Percentiles rank a stretch among this genome's conserved stretches.
Evolutionary conservation across 2,329 filamentous ascomycete species (phyloP).

Genomic region (Ophiostoma himal-ulmi): DNA sequence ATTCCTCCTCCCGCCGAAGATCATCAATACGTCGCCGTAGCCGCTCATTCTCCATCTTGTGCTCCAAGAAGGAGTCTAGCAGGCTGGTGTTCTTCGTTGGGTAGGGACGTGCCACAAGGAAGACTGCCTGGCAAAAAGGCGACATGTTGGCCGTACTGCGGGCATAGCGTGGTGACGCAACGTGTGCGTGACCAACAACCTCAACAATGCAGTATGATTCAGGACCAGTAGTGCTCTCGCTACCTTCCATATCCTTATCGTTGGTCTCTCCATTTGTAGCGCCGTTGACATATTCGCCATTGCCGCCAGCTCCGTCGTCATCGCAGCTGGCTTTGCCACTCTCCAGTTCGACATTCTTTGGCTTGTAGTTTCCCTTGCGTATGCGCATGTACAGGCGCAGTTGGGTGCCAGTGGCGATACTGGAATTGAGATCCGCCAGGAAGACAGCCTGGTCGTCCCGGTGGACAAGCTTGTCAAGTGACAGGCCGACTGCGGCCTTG

Average conservation of each 20-base stretch:
- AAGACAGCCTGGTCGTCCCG: slow-evolving; percentile 77
- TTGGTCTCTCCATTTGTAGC: slow-evolving; percentile 30
- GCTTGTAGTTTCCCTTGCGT: slow-evolving; percentile 33
- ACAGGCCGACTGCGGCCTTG: slow-evolving; percentile 64
- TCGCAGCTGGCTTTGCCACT: not conserved
- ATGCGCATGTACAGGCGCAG: slow-evolving; percentile 74
- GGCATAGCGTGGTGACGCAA: slow-evolving; percentile 61
- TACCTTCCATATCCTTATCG: slow-evolving; percentile 50
- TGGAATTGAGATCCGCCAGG: slow-evolving; percentile 80
- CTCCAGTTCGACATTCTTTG: not conserved
- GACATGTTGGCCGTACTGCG: slow-evolving; percentile 59
- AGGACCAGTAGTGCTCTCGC: slow-evolving; percentile 42
- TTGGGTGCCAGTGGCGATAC: slow-evolving; percentile 71
- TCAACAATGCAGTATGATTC: slow-evolving; percentile 76
- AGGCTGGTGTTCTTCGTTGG: slow-evolving; percentile 80
- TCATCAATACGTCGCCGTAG: slow-evolving; percentile 78
- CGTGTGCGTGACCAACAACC: slow-evolving; percentile 85
- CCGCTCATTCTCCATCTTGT: slow-evolving; percentile 93
- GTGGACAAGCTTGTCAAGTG: slow-evolving; percentile 78
- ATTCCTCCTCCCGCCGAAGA: slow-evolving; percentile 73
- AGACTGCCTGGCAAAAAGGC: slow-evolving; percentile 78
- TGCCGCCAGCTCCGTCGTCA: not conserved
- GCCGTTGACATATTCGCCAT: not conserved
- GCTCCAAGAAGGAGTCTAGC: slow-evolving; percentile 88
- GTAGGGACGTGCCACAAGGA: slow-evolving; percentile 87